phyloP scores from a whole-genome alignment of 2,329 filamentous ascomycete genomes.

The Neonectria punicea region DNA sequence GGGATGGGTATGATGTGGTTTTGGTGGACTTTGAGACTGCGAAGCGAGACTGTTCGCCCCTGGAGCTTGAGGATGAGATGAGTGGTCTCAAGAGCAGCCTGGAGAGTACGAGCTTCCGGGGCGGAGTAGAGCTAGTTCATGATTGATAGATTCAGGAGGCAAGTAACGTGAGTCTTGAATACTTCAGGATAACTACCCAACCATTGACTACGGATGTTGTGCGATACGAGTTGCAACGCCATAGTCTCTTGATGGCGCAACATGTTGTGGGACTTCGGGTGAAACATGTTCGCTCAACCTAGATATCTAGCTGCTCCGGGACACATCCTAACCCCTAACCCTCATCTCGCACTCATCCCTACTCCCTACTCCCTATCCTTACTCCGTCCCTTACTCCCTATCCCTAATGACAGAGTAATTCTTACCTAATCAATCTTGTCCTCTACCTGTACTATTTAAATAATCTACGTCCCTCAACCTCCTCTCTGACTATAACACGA shows the following conservation, averaged over 20 bases:
- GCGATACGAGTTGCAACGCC: background rate
- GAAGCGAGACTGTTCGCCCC: slow-evolving; percentile 28
- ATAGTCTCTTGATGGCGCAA: too few species aligned
- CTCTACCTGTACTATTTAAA: background rate
- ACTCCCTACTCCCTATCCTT: too few species aligned
- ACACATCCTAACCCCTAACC: background rate
- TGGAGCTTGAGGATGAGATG: slow-evolving; percentile 41
- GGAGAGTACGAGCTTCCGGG: slow-evolving; percentile 6
- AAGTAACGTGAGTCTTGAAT: too few species aligned
- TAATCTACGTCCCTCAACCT: too few species aligned
- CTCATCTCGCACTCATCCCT: too few species aligned
- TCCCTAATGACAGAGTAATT: too few species aligned
- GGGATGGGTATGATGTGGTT: slow-evolving; percentile 33
- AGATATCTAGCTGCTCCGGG: background rate
- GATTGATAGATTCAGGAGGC: background rate
- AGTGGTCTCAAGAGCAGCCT: slow-evolving; percentile 31
- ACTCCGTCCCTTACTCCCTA: too few species aligned
- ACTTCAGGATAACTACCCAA: too few species aligned
- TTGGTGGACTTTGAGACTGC: slow-evolving; percentile 43
- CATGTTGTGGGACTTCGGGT: too few species aligned
- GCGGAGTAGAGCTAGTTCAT: slow-evolving; percentile 1
- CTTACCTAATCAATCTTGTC: too few species aligned
- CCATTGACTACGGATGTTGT: too few species aligned
- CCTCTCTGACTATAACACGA: background rate
- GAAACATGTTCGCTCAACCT: background rate